A percentile compares a stretch with the other conserved stretches of the same genome.
Conservation (phyloP, 139 green algal genomes). For the Chloropicon primus region DNA sequence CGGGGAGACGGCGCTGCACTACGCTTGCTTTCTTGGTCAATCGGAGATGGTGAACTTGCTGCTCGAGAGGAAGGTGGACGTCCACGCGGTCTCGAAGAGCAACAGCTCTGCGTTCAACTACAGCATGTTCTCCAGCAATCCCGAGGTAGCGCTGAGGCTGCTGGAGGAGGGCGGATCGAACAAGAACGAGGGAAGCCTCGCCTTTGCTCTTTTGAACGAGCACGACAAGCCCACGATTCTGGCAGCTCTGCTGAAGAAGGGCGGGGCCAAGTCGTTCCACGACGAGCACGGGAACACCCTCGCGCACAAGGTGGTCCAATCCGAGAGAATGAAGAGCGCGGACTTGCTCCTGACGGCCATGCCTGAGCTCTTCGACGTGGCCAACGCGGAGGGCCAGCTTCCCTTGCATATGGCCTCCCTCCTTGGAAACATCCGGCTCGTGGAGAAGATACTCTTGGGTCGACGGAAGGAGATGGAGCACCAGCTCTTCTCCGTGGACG, state of each 20-base stretch:
- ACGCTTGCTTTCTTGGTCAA: background rate
- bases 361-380: background rate
- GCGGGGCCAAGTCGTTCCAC: background rate
- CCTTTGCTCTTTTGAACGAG: background rate
- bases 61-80: background rate
- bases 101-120: background rate
- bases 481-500: background rate
- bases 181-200: background rate
- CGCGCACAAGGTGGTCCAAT: background rate
- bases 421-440: background rate
- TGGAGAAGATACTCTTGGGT: background rate
- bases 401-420: background rate
- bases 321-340: background rate
- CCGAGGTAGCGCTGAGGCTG: background rate
- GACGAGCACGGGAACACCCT: background rate
- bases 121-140: background rate
- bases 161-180: background rate
- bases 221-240: background rate
- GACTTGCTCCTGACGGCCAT: background rate
- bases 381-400: background rate
- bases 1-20: background rate
- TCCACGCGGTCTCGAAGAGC: background rate
- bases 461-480: background rate
- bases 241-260: background rate
- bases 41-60: background rate